Conservation (phyloP, 768 basidiomycete species). For the Trametes punicea region DNA sequence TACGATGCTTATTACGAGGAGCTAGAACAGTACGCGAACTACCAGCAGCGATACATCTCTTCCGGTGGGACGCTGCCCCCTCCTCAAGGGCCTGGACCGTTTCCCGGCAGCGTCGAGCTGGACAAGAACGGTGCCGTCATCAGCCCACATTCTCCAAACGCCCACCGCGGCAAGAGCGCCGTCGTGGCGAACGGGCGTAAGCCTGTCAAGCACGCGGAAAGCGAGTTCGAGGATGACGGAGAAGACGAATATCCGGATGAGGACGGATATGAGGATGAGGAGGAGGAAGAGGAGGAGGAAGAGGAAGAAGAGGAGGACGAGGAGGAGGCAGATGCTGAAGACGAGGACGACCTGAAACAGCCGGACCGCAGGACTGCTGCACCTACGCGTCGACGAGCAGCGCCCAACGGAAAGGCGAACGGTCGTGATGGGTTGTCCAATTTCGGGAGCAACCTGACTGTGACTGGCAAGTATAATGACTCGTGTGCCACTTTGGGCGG, state of each 20-base stretch:
- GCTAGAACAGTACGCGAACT: conserved; percentile 98
- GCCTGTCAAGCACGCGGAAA: conserved; percentile 49
- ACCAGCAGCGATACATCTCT: conserved; percentile 92
- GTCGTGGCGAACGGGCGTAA: conserved; percentile 38
- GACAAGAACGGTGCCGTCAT: conserved; percentile 85
- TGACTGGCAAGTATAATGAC: conserved; percentile 56
- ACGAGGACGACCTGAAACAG: conserved; percentile 30
- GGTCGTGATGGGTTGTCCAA: conserved; percentile 71
- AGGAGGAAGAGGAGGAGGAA: conserved; percentile 68
- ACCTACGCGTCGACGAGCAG: conserved; percentile 27
- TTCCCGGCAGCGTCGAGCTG: conserved; percentile 96
- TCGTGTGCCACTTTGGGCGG: conserved; percentile 6
- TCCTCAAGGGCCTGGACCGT: conserved; percentile 94
- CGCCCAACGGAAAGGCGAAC: conserved; percentile 44
- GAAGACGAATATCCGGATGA: conserved; percentile 54
- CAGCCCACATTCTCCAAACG: conserved; percentile 31
- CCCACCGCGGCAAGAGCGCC: conserved; percentile 29
- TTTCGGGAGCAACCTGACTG: conserved; percentile 79
- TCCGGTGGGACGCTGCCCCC: conserved; percentile 88
- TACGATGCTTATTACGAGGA: conserved; percentile 99
- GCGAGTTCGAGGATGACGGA: conserved; percentile 63
- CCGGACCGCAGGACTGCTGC: conserved; percentile 26
- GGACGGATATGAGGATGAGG: conserved; percentile 55
- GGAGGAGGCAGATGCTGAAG: conserved; percentile 42
- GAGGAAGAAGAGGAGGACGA: conserved; percentile 69